A percentile compares a stretch with the other conserved stretches of the same genome.
phyloP scores from a whole-genome alignment of 2,329 filamentous ascomycete species.

The Venturiaceae sp. region DNA sequence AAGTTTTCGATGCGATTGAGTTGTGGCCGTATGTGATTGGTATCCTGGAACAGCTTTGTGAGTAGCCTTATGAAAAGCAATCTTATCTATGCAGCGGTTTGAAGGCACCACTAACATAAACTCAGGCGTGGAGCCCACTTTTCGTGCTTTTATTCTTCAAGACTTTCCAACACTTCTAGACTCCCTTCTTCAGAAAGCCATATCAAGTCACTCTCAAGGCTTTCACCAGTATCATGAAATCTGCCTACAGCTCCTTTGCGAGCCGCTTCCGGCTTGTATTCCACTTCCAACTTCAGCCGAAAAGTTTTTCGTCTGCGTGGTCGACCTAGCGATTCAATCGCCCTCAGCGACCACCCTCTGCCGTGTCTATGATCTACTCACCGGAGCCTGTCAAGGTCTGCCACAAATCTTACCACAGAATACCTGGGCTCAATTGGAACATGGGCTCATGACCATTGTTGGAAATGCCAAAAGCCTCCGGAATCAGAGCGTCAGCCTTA shows the following conservation, averaged over 20 bases:
- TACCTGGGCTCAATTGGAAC: slow-evolving; percentile 18
- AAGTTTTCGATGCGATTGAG: neutral
- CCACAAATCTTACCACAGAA: slow-evolving; percentile 18
- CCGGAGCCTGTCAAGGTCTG: slow-evolving; percentile 19
- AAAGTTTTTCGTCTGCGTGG: slow-evolving; percentile 1
- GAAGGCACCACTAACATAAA: neutral
- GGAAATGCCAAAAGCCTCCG: slow-evolving; percentile 13
- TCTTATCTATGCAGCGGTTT: neutral
- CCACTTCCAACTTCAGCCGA: slow-evolving; percentile 4
- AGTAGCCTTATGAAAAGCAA: neutral
- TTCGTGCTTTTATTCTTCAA: neutral
- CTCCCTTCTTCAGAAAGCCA: neutral
- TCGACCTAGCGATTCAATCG: neutral
- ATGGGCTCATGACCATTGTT: slow-evolving; percentile 21
- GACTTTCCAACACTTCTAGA: neutral
- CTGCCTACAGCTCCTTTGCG: slow-evolving; percentile 1
- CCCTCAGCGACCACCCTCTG: slow-evolving; percentile 4
- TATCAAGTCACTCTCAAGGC: neutral
- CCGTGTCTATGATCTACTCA: slow-evolving; percentile 21
- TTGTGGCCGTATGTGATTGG: neutral
- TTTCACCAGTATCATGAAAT: neutral
- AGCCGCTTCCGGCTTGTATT: neutral
- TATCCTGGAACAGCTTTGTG: neutral
- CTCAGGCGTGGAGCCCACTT: neutral
- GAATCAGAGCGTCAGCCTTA: slow-evolving; percentile 21